A percentile compares a stretch with the other conserved stretches of the same genome.
phyloP scores from a whole-genome alignment of 176 grass and related monocot genomes.

The Oryza meridionalis region DNA sequence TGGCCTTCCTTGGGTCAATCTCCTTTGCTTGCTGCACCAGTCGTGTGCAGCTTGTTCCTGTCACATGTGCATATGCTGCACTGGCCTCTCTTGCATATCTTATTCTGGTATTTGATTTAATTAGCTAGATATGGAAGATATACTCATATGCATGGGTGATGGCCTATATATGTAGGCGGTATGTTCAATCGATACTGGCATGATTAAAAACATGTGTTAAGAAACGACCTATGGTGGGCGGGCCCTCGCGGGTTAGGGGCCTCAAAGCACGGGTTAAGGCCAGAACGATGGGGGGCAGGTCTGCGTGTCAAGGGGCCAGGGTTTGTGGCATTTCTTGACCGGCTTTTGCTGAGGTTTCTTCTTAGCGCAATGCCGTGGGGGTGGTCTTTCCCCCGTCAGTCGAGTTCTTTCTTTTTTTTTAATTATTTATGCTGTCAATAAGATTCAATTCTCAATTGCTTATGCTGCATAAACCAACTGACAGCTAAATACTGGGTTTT shows the following conservation, averaged over 20 bases:
- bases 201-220: not conserved
- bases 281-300: too few relatives aligned
- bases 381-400: too few relatives aligned
- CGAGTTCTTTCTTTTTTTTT: too few relatives aligned
- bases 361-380: too few relatives aligned
- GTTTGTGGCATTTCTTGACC: too few relatives aligned
- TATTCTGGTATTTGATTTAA: not conserved
- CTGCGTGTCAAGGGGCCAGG: too few relatives aligned
- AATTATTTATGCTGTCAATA: not conserved
- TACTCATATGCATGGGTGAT: not conserved
- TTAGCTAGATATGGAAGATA: conserved; percentile 1
- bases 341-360: too few relatives aligned
- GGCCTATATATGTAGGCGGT: not conserved
- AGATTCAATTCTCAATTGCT: conserved; percentile 1
- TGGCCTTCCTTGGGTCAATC: not conserved
- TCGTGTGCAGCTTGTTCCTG: not conserved
- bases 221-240: too few relatives aligned
- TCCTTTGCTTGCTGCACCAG: not conserved
- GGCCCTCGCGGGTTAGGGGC: too few relatives aligned
- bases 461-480: conserved; percentile 26
- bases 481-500: not conserved
- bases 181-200: not conserved
- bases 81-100: not conserved
- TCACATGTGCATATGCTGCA: not conserved
- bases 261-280: too few relatives aligned